Evolutionary conservation across 2,329 filamentous ascomycete genomes (phyloP).

Genomic region (Aspergillus puulaauensis): DNA sequence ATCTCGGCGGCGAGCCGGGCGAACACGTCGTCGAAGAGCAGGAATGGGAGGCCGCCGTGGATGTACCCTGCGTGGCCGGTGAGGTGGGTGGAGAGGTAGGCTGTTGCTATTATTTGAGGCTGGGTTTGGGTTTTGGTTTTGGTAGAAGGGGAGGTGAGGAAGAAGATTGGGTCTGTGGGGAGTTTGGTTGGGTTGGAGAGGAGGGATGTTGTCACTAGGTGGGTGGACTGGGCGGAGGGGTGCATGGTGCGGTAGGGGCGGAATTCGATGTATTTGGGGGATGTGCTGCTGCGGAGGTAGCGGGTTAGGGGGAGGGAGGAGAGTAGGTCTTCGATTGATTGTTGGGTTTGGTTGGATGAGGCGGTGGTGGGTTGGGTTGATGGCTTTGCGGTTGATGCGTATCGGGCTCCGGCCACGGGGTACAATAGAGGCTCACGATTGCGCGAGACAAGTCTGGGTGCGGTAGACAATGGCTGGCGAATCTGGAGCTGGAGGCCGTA

Average conservation of each 20-base stretch:
- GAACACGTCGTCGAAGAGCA: constrained; percentile 2
- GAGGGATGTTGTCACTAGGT: not conserved
- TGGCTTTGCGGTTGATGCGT: not conserved
- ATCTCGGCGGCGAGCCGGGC: not conserved
- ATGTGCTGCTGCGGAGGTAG: not conserved
- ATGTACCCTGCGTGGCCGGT: not conserved
- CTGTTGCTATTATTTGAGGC: not conserved
- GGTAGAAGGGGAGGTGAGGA: not conserved
- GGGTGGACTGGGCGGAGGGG: not conserved
- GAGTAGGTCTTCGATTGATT: not conserved
- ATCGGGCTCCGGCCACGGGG: not conserved
- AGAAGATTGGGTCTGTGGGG: not conserved
- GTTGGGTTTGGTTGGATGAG: not conserved
- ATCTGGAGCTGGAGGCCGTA: not conserved
- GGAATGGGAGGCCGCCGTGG: not conserved
- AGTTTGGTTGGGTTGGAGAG: not conserved
- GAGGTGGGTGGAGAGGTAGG: not conserved
- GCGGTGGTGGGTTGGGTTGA: not conserved
- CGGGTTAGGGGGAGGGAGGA: not conserved
- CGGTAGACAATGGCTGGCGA: not conserved
- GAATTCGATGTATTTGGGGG: not conserved
- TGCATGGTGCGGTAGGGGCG: not conserved
- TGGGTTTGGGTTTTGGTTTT: not conserved
- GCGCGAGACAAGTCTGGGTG: too few relatives aligned
- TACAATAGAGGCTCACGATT: too few relatives aligned